These are phyloP conservation scores for Priceomyces fermenticarens DNA, from an alignment of 805 yeast species.

Conservation along the genomic window DNA sequence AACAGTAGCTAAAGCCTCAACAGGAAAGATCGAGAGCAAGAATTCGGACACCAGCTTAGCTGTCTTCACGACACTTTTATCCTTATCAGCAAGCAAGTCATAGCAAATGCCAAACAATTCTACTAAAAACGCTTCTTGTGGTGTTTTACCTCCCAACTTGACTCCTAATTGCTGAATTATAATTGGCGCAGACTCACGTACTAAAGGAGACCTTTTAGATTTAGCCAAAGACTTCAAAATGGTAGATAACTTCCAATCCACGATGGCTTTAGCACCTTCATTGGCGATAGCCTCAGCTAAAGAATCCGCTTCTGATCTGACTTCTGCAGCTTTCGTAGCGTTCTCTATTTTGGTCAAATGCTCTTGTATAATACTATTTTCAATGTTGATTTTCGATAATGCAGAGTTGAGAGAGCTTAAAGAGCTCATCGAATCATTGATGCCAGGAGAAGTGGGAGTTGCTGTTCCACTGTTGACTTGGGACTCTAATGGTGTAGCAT, in stretches of 20 bases:
- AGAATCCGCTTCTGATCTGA: conserved; percentile 50
- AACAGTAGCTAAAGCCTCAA: conserved; percentile 73
- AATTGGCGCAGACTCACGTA: conserved; percentile 74
- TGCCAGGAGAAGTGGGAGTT: conserved; percentile 31
- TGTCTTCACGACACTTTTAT: conserved; percentile 77
- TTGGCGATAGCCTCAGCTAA: conserved; percentile 48
- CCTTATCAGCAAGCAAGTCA: conserved; percentile 83
- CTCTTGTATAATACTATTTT: conserved; percentile 63
- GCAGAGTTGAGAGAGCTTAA: conserved; percentile 71
- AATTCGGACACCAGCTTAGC: conserved; percentile 79
- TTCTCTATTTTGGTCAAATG: conserved; percentile 49
- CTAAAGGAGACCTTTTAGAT: conserved; percentile 67
- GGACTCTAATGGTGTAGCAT: conserved; percentile 24
- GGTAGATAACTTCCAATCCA: conserved; percentile 64
- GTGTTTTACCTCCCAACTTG: conserved; percentile 63
- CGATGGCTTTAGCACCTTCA: conserved; percentile 45
- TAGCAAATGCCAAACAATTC: conserved; percentile 61
- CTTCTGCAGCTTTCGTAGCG: conserved; percentile 52
- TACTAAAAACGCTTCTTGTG: conserved; percentile 71
- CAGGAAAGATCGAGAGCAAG: conserved; percentile 65
- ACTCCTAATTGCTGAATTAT: conserved; percentile 57
- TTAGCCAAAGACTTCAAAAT: conserved; percentile 64
- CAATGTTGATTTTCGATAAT: conserved; percentile 54
- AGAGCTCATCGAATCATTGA: conserved; percentile 61
- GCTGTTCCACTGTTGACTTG: conserved; percentile 34